phyloP scores from a whole-genome alignment of 495 filamentous ascomycete genomes.

The Pyrenopolyporus hunteri region DNA sequence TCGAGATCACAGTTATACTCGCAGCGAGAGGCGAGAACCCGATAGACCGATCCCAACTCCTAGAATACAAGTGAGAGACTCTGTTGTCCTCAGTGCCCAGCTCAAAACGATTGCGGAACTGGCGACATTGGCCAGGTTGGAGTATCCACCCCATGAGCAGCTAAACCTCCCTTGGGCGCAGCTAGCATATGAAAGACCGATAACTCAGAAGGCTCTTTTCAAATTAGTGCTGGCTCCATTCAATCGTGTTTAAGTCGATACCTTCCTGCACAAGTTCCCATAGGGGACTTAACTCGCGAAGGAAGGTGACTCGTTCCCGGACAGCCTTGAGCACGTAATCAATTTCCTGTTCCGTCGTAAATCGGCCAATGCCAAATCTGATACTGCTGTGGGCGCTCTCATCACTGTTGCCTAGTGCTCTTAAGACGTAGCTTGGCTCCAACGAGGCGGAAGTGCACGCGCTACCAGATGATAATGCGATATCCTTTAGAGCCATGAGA shows the following conservation, averaged over 20 bases:
- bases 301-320: conserved; percentile 82
- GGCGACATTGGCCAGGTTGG: not conserved
- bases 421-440: conserved; percentile 93
- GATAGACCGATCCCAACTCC: conserved; percentile 18
- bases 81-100: not conserved
- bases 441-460: conserved; percentile 96
- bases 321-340: conserved; percentile 98
- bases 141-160: conserved; percentile 1
- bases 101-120: conserved; percentile 5
- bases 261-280: conserved; percentile 99
- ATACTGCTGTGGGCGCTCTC: conserved; percentile 98
- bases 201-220: not conserved
- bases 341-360: conserved; percentile 93
- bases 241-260: conserved; percentile 91
- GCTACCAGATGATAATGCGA: conserved; percentile 94
- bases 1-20: conserved; percentile 9
- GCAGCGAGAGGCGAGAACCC: conserved; percentile 17
- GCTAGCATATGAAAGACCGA: not conserved
- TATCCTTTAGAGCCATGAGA: conserved; percentile 97
- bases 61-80: conserved; percentile 20
- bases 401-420: conserved; percentile 92
- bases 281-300: conserved; percentile 92
- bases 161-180: not conserved
- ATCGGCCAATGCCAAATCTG: conserved; percentile 94
- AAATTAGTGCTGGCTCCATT: conserved; percentile 91